Conservation (phyloP, 805 yeast genomes). For the Suhomyces sp. region DNA sequence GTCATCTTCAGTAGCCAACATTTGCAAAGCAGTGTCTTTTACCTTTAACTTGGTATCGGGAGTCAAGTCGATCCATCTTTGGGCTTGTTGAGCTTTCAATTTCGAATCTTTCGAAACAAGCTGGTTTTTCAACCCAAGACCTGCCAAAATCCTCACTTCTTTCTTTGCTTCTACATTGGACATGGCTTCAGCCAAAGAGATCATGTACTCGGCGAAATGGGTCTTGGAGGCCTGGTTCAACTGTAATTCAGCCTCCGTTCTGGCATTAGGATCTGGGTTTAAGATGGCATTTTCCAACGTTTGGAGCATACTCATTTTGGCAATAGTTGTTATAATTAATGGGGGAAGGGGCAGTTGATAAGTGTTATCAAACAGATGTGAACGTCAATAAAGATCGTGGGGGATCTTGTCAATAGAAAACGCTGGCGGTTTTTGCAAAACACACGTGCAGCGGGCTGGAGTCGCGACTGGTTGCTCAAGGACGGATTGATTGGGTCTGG, state of each 20-base stretch:
- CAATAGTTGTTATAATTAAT: neutral
- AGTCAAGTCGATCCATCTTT: constrained; percentile 73
- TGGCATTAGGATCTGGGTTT: constrained; percentile 60
- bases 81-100: constrained; percentile 58
- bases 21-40: constrained; percentile 56
- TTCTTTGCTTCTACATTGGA: constrained; percentile 61
- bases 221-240: constrained; percentile 68
- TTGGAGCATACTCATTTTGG: constrained; percentile 59
- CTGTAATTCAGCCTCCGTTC: constrained; percentile 78
- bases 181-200: constrained; percentile 67
- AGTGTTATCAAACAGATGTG: too few relatives aligned
- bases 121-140: constrained; percentile 82
- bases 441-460: too few relatives aligned
- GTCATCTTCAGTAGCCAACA: constrained; percentile 64
- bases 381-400: too few relatives aligned
- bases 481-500: too few relatives aligned
- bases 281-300: constrained; percentile 79
- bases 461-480: too few relatives aligned
- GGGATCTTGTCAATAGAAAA: neutral
- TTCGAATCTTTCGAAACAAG: constrained; percentile 74
- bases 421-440: neutral
- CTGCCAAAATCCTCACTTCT: constrained; percentile 91
- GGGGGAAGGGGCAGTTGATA: too few relatives aligned
- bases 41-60: constrained; percentile 56
- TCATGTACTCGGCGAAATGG: constrained; percentile 74